Conservation (phyloP, 306 rosid species). For the Vigna mungo region DNA sequence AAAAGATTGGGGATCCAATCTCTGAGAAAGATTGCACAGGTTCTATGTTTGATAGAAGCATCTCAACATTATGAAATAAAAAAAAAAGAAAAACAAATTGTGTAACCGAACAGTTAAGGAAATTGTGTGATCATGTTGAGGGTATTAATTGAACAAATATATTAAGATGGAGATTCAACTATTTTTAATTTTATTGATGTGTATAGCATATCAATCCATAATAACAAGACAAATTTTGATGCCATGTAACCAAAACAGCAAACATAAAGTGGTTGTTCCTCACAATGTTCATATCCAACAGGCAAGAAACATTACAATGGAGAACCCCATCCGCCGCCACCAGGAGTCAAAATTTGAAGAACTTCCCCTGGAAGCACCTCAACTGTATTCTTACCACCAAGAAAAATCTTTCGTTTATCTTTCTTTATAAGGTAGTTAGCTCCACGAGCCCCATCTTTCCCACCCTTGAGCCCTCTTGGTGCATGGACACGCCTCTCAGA, state of each 20-base stretch:
- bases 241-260: slow-evolving; percentile 28
- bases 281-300: slow-evolving; percentile 10
- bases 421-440: slow-evolving; percentile 75
- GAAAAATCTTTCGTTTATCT: slow-evolving; percentile 72
- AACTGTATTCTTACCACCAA: slow-evolving; percentile 88
- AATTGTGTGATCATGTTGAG: slow-evolving; percentile 6
- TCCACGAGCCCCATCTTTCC: slow-evolving; percentile 78
- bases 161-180: slow-evolving; percentile 17
- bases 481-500: slow-evolving; percentile 94
- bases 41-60: no score
- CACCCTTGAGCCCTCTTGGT: slow-evolving; percentile 91
- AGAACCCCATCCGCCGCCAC: slow-evolving; percentile 97
- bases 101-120: background rate
- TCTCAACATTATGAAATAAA: slow-evolving; percentile 2
- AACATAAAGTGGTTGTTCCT: slow-evolving; percentile 31
- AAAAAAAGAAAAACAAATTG: background rate
- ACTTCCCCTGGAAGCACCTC: slow-evolving; percentile 76
- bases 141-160: slow-evolving; percentile 19
- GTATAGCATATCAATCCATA: slow-evolving; percentile 11
- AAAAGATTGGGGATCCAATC: no score
- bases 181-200: slow-evolving; percentile 39
- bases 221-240: slow-evolving; percentile 12
- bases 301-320: slow-evolving; percentile 38
- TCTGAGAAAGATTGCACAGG: no score
- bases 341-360: slow-evolving; percentile 90